phyloP scores from a whole-genome alignment of 441 rosid species.

The Erodium moschatum region DNA sequence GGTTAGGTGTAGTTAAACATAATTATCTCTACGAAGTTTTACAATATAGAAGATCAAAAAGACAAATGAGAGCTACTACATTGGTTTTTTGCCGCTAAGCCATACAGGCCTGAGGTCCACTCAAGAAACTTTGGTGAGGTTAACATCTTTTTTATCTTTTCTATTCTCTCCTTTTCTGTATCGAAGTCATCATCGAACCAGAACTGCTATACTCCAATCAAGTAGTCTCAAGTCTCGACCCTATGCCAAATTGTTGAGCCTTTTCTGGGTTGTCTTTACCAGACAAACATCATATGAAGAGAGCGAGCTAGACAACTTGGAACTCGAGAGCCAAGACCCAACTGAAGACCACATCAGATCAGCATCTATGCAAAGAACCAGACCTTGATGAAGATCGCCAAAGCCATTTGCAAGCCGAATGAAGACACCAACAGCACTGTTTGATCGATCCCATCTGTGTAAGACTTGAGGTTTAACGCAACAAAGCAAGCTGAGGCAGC shows the following conservation, averaged over 20 bases:
- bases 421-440: slow-evolving; percentile 50
- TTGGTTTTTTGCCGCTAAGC: too few relatives aligned
- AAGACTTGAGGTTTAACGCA: slow-evolving; percentile 54
- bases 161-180: not conserved
- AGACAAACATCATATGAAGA: too few relatives aligned
- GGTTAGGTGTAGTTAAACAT: too few relatives aligned
- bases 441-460: slow-evolving; percentile 38
- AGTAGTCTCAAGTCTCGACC: too few relatives aligned
- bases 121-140: not conserved
- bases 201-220: not conserved
- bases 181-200: not conserved
- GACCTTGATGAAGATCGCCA: slow-evolving; percentile 80
- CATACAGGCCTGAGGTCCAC: too few relatives aligned
- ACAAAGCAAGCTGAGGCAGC: slow-evolving; percentile 62
- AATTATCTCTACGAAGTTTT: too few relatives aligned
- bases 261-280: too few relatives aligned
- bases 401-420: slow-evolving; percentile 63
- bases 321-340: too few relatives aligned
- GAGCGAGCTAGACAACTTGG: too few relatives aligned
- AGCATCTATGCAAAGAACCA: slow-evolving; percentile 71
- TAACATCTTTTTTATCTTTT: not conserved
- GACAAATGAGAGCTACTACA: too few relatives aligned
- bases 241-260: too few relatives aligned
- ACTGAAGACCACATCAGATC: slow-evolving; percentile 2
- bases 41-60: too few relatives aligned